Evolutionary conservation across 768 basidiomycete species (phyloP), one percentile per base, ranked within the genome.

Genomic region (Trichaptum fuscoviolaceum): DNA sequence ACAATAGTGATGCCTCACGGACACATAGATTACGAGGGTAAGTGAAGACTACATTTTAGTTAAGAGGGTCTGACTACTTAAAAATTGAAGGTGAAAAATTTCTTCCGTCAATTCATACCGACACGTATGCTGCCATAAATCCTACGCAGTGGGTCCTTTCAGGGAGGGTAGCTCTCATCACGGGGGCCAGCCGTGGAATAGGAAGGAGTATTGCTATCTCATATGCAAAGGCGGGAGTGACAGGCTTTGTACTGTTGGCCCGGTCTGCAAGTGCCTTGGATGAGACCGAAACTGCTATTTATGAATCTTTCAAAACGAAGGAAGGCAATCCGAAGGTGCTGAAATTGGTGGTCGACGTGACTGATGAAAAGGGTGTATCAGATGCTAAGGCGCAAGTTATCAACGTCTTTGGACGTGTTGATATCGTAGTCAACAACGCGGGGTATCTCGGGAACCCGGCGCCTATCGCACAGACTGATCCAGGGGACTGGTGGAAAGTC

Each of bases 151-250:
- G 42, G 42, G 42, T 6, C 42, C 42, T 52, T 52, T 52, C 42
- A 12, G 42, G 42, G 20, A 52, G 20, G 20, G 67, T 69, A 0
- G 73, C 69, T 5, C 25, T 73, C 36, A 67, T 73, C 63, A 73
- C 72, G 5, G 73, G 73, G 18, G 67, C 67, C 7, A 67, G 65
- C 7, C 68, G 67, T 17, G 72, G 72, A 27, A 71, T 73, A 1
- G 72, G 72, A 9, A 34, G 66, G 30, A 69, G 64, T n/a, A 67
- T 58, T 15, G 70, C 70, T 4, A 23, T 66, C 34, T 42, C 64
- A n/a, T 73, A 69, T 15, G 70, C 69, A 0, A 58, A 63, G 2
- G 69, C 70, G 1, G 72, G 72, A 1, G 72, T 52, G 42, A 20
- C 12, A 52, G 42, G 42, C 15, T 52, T 52, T 12, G 42, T 20